Conservation (phyloP, 495 filamentous ascomycete genomes). For the Xylaria sp. region DNA sequence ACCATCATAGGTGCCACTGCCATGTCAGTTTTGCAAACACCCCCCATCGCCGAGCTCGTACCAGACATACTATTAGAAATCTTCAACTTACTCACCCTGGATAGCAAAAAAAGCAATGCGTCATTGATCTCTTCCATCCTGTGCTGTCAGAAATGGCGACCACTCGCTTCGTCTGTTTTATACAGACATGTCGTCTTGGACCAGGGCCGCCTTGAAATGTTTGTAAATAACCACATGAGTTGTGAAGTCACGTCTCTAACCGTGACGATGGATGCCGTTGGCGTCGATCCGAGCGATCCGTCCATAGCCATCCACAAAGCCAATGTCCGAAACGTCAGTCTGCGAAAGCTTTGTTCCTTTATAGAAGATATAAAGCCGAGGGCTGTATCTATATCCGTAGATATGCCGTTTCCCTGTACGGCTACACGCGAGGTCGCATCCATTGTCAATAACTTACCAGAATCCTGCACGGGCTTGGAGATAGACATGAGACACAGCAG, state of each 20-base stretch:
- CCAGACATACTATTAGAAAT: constrained; percentile 27
- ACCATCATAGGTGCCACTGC: background rate
- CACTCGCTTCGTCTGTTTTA: constrained; percentile 22
- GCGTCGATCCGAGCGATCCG: constrained; percentile 10
- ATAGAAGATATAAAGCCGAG: background rate
- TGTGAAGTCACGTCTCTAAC: constrained; percentile 25
- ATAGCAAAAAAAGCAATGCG: constrained; percentile 3
- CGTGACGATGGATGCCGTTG: constrained; percentile 8
- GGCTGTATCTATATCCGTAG: constrained; percentile 24
- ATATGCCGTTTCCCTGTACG: constrained; percentile 24
- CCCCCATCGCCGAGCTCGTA: constrained; percentile 23
- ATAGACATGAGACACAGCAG: constrained; percentile 21
- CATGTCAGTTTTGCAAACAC: background rate
- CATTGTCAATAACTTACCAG: constrained; percentile 23
- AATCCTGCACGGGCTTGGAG: constrained; percentile 24
- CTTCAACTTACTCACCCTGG: constrained; percentile 24
- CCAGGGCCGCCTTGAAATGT: constrained; percentile 14
- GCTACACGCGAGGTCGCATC: constrained; percentile 12
- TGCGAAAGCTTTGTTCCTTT: background rate
- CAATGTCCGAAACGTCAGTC: background rate
- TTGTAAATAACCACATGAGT: constrained; percentile 1
- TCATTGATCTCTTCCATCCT: constrained; percentile 18
- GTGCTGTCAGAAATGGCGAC: constrained; percentile 26
- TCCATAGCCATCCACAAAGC: background rate
- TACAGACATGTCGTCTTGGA: constrained; percentile 27